A percentile compares a stretch with the other conserved stretches of the same genome.
These are phyloP conservation scores for Phytophthora meadii DNA, from an alignment of 352 stramenopile genomes.

Conservation along the genomic window DNA sequence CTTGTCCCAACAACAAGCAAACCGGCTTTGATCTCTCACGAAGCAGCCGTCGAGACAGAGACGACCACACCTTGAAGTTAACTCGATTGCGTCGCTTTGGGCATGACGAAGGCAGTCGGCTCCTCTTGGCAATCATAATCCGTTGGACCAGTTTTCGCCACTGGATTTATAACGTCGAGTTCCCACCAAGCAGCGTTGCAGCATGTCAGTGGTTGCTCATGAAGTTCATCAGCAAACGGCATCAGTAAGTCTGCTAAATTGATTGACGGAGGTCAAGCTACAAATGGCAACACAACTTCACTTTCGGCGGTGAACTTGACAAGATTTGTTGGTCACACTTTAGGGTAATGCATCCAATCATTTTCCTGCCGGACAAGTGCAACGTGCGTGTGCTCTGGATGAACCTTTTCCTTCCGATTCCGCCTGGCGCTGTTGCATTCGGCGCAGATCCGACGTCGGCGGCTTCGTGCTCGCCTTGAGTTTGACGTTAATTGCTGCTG, in stretches of 20 bases:
- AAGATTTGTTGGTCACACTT: constrained; percentile 8
- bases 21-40: constrained; percentile 4
- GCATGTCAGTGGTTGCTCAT: constrained; percentile 14
- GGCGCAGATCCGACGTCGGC: constrained; percentile 9
- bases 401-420: constrained; percentile 14
- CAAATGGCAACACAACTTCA: background rate
- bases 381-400: constrained; percentile 8
- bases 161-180: constrained; percentile 22
- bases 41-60: constrained; percentile 21
- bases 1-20: constrained; percentile 12
- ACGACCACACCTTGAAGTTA: constrained; percentile 33
- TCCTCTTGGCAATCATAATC: constrained; percentile 8
- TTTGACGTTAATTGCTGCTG: constrained; percentile 4
- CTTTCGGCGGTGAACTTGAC: constrained; percentile 14
- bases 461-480: background rate
- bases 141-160: constrained; percentile 22
- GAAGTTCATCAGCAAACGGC: constrained; percentile 13
- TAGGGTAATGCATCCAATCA: constrained; percentile 21
- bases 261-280: background rate
- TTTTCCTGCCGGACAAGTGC: constrained; percentile 17
- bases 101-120: background rate
- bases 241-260: background rate
- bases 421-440: constrained; percentile 21
- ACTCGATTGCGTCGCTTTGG: constrained; percentile 13
- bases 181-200: constrained; percentile 13